Evolutionary conservation across 2,329 filamentous ascomycete species (phyloP), one percentile per base, ranked within the genome.

Genomic region (Ascochyta koolunga): DNA sequence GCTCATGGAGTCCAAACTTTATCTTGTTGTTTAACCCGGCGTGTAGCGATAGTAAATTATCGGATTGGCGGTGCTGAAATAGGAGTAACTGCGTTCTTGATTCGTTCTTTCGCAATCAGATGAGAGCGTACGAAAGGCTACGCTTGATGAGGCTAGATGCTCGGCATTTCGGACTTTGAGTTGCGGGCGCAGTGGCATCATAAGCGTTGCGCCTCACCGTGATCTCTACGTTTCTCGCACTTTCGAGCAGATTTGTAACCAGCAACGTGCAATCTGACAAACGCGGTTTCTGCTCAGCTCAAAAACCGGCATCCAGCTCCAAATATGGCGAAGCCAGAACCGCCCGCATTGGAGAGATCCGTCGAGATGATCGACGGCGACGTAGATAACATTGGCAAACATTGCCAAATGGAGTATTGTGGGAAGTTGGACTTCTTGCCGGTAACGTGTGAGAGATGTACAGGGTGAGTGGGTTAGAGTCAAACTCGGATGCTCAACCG

Each of bases 351-450:
- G 29, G 22, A 2, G 13, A 10, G 8, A 15, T 18, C 13, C 16
- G 13, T 87, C 73, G 83, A 83, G 58, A 93, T 93, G 88, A 31
- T 51, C n/a, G 60, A 56, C 31, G 83, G 82, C 72, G 93, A 97
- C 77, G 88, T 93, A 41, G 88, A 90, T 67, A 84, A 93, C 21
- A 89, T 98, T 65, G 95, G 95, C 76, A 86, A 86, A 58, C 93
- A 97, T 80, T 99, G 95, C 83, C 87, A 97, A 75, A 88, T 90
- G 77, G 81, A 89, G 61, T 96, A 91, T 81, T 99, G 95, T 82
- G 89, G 93, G 73, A 90, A 95, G 72, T 89, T 98, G 56, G 95
- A 98, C 77, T 98, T 99, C 76, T 86, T 99, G 4, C 95, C 95
- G 4, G 98, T 98, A 76, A 84, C 87, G 70, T 99, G 95, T 79